Base-by-base conservation (phyloP, 2,329 filamentous ascomycete species). In the Cytospora piceae region DNA sequence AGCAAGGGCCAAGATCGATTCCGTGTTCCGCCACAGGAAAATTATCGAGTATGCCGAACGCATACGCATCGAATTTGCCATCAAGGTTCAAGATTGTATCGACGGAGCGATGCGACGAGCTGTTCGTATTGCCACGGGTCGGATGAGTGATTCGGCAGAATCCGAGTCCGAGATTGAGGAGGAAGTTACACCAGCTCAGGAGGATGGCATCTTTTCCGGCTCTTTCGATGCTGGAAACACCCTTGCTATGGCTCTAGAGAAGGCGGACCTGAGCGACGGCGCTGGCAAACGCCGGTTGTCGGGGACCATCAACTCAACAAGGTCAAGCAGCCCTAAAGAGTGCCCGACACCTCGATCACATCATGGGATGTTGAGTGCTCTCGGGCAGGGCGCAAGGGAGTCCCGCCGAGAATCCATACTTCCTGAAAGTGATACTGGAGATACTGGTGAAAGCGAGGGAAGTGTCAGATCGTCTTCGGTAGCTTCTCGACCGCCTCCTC, bases 1-100 rank as follows among this genome's bases (percentile, higher is more conserved):
- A 49, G 91, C 94, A 31, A 92, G 89, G 73, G 86, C 90, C 54
- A 99, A 99, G 76, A 92, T 98, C 1, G 95, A 99, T 72, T 92
- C 94, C 5, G 92, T 98, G 8, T 88, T 96, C 69, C 91, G 95
- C 39, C 93, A 98, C 76, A 90, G 94, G 59, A 90, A 90, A 71
- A 96, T 98, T 59, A 89, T 99, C 37, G 95, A 99, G 76, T 99
- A 99, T 75, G 90, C 94, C 0, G 95, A 99, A 78, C 89, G 96
- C 37, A 97, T 99, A 69, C 91, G 96, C 4, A 86, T 97, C 56
- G 95, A 99, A 73, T 96, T 97, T 73, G 91, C 94, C 32, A 87
- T 96, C 31, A 83, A 97, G 65, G 94, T 99, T 2, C 93, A 98
- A 73, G 93, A 97, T 72, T 99, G 95, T 75, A 97, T 99, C 61